phyloP scores from a whole-genome alignment of 2,329 filamentous ascomycete species.

The Xylaria sp. region DNA sequence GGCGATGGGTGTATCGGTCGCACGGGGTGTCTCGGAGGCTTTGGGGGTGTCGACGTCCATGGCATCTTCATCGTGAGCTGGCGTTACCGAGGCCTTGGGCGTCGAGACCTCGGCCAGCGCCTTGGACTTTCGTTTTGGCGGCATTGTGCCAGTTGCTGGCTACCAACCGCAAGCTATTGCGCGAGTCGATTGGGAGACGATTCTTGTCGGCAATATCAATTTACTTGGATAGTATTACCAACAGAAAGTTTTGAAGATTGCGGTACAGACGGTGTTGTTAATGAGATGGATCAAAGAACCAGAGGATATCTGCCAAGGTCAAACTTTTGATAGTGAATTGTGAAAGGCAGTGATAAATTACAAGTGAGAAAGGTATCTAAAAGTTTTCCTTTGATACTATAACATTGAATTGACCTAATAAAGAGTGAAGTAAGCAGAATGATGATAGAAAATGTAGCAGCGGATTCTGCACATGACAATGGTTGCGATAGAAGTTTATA shows the following conservation, averaged over 20 bases:
- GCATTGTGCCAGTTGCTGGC: constrained; percentile 61
- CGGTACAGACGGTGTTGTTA: background rate
- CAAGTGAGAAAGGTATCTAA: background rate
- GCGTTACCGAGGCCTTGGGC: constrained; percentile 59
- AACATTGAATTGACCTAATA: constrained; percentile 6
- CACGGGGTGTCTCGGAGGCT: constrained; percentile 62
- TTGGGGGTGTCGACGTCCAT: constrained; percentile 70
- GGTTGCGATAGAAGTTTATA: background rate
- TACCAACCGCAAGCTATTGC: background rate
- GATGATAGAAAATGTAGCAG: constrained; percentile 13
- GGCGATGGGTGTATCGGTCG: constrained; percentile 52
- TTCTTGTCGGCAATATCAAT: background rate
- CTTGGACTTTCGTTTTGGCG: constrained; percentile 76
- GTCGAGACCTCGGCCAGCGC: constrained; percentile 66
- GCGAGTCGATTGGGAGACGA: background rate
- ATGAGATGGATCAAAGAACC: background rate
- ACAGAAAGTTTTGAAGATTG: background rate
- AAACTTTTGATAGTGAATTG: constrained; percentile 1
- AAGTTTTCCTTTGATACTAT: background rate
- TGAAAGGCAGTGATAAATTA: no score
- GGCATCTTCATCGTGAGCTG: constrained; percentile 66
- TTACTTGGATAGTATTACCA: background rate
- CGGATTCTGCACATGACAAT: constrained; percentile 16
- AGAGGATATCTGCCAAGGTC: background rate
- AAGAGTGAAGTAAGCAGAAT: constrained; percentile 1